Evolutionary conservation across 805 yeast species (phyloP), one percentile per base, ranked within the genome.

Genomic region (Candida chauliodis): DNA sequence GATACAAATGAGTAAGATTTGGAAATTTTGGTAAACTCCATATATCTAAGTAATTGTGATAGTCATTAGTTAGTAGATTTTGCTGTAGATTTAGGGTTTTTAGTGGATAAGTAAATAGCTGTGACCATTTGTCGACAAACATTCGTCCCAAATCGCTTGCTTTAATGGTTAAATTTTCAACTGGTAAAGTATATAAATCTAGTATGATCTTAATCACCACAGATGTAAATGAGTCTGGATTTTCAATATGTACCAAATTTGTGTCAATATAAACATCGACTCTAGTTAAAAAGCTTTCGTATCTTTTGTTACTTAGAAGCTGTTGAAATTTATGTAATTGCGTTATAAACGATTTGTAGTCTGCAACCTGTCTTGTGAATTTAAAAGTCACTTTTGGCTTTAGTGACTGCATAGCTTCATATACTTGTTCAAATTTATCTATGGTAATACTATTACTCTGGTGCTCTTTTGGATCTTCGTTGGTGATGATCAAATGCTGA

Each of bases 71-170:
- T 15, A 59, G 46, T 17, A 53, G 30, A 42, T 63, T 61, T 29
- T 60, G 56, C 3, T 52, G 40, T n/a, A 65, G 46, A 28, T 56
- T 46, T 23, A 66, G 48, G 16, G 16, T 34, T 15, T 36, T 32
- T 13, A 61, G 37, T 28, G 50, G 50, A 8, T 39, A 23, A 9
- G 40, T 33, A 23, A 66, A 55, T 3, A 65, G 43, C 28, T 47
- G 48, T 24, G 56, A 50, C 72, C 72, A 66, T 36, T 53, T 54
- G 2, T 45, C 32, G 3, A 55, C 55, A 42, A 47, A 64, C 36
- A 56, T 49, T 6, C 49, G 47, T 4, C 72, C 71, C 2, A 66
- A 55, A 27, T 64, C 65, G 10, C 67, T 61, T n/a, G 55, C 50
- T 14, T 45, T 41, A 14, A 66, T 52, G 11, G 61, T 48, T 3